Evolutionary conservation across 2,329 filamentous ascomycete species (phyloP).

Genomic region (Alternaria consortialis): DNA sequence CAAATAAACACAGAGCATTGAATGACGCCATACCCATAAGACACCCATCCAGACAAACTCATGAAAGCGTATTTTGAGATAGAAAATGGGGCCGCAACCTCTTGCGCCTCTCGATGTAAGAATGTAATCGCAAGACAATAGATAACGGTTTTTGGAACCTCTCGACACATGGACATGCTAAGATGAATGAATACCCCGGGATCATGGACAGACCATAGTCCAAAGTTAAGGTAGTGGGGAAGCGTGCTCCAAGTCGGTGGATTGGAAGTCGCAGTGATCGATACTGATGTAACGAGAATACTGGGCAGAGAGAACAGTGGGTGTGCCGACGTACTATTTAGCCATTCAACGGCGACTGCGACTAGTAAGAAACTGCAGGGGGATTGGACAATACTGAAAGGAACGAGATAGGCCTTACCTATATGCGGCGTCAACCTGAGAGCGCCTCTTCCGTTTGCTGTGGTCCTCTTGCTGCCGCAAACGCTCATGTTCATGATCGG

Average conservation of each 20-base stretch:
- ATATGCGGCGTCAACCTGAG: conserved; percentile 48
- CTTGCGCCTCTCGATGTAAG: neutral
- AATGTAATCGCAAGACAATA: neutral
- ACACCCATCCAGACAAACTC: neutral
- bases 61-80: neutral
- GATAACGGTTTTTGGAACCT: neutral
- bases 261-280: neutral
- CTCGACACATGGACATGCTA: neutral
- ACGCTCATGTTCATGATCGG: conserved; percentile 42
- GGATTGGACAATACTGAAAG: neutral
- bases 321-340: neutral
- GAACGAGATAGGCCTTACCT: conserved; percentile 33
- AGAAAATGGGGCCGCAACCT: neutral
- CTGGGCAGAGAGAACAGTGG: neutral
- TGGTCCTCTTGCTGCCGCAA: conserved; percentile 48
- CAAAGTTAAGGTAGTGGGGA: neutral
- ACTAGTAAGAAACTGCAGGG: conserved; percentile 10
- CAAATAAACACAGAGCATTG: neutral
- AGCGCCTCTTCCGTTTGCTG: conserved; percentile 48
- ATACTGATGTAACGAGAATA: neutral
- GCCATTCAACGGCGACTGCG: conserved; percentile 23
- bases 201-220: neutral
- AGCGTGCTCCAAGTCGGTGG: neutral
- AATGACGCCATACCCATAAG: neutral
- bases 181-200: neutral